Base-by-base conservation (phyloP, 768 basidiomycete genomes). In the Cystoderma amianthinum region DNA sequence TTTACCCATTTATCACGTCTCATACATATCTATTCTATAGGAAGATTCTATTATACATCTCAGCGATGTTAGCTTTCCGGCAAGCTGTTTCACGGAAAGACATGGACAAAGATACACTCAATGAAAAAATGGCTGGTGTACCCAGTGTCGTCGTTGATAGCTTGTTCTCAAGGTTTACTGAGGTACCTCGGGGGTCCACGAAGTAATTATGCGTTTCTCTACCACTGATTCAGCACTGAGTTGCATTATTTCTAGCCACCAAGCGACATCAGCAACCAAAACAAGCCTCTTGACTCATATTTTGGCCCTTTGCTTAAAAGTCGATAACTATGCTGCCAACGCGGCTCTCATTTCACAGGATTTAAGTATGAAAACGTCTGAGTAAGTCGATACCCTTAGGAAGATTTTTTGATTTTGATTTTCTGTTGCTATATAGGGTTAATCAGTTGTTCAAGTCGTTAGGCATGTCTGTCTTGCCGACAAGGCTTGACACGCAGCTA, bases 311-410 rank as follows among this genome's bases (percentile, higher is more conserved):
- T 88, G 83, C 52, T 74, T 96, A 20, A 78, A 74, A 37, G 57
- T 92, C 5, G 92, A 96, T 48, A 76, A 80, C 40, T 95, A 78
- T 51, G 78, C 80, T 0, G 75, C 82, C 0, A 82, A 96, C 47
- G 71, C 81, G 0, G 64, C 71, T 2, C 53, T 72, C 20, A 62
- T 96, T 23, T 86, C 91, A 2, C 64, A 71, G 5, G 94, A 96
- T 61, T 61, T 97, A 5, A 77, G 71, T 47, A 74, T 90, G 69
- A 55, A 74, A 2, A 53, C 73, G 9, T 39, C 67, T 4, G 80
- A 78, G 93, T 95, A 52, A 47, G 86, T 67, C 10, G 34, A 15
- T 30, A 4, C 9, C 12, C n/a, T 17, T 25, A 22, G 16, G 25
- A 28, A 21, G 28, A 10, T 6, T 25, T 36, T 36, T n/a, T 0